phyloP scores from a whole-genome alignment of 202 grass and related monocot genomes.

The Eragrostis tef region DNA sequence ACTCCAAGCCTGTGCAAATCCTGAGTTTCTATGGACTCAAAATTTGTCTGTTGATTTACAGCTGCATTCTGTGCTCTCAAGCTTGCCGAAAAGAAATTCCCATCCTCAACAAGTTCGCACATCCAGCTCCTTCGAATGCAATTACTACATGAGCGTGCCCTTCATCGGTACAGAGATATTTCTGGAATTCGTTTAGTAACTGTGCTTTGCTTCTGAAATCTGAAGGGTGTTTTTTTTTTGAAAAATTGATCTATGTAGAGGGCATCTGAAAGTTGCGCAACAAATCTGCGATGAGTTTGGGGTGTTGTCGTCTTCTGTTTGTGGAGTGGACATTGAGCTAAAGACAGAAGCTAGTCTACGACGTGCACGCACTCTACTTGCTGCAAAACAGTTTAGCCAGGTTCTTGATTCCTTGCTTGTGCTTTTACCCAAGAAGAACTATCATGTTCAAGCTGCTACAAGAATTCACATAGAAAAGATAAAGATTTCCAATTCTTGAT shows the following conservation, averaged over 20 bases:
- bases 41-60: conserved; percentile 45
- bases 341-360: conserved; percentile 88
- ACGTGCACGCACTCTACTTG: conserved; percentile 78
- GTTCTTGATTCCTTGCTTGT: conserved; percentile 50
- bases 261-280: conserved; percentile 78
- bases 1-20: neutral
- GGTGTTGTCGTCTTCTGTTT: conserved; percentile 79
- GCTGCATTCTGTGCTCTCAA: conserved; percentile 83
- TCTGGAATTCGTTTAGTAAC: conserved; percentile 39
- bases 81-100: conserved; percentile 79
- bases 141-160: conserved; percentile 79
- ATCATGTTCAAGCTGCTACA: too few relatives aligned
- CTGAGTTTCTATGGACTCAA: conserved; percentile 21
- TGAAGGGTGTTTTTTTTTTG: conserved; percentile 33
- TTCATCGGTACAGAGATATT: conserved; percentile 71
- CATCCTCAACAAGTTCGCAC: conserved; percentile 63
- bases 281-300: conserved; percentile 86
- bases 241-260: conserved; percentile 54
- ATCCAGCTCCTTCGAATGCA: conserved; percentile 90
- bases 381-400: conserved; percentile 86
- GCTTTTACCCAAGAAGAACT: conserved; percentile 1
- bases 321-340: conserved; percentile 89
- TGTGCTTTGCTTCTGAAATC: conserved; percentile 24
- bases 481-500: neutral
- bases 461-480: conserved; percentile 14